A percentile compares a stretch with the other conserved stretches of the same genome.
Evolutionary conservation across 139 green algal species (phyloP).

Genomic region (Chloropicon primus): DNA sequence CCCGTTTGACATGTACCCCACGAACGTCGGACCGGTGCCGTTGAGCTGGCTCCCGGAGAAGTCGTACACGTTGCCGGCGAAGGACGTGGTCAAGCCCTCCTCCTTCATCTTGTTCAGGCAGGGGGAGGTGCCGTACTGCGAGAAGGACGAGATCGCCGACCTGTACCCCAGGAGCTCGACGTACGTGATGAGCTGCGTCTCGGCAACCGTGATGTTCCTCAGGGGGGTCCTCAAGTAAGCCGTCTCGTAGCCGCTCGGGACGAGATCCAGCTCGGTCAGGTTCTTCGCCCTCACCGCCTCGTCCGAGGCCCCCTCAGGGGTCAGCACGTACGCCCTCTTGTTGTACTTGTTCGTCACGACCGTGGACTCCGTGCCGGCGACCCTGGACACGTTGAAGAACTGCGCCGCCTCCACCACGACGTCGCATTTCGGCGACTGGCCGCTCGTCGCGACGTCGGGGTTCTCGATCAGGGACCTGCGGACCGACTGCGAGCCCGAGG

Average conservation of each 20-base stretch:
- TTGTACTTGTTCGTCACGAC: neutral
- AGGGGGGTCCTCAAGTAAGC: neutral
- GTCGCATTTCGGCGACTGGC: neutral
- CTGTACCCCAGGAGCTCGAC: neutral
- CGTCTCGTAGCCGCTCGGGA: neutral
- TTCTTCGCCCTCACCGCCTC: neutral
- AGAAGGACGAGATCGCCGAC: neutral
- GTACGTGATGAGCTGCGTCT: neutral
- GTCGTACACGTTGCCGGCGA: neutral
- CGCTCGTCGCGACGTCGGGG: neutral
- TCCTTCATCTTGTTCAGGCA: neutral
- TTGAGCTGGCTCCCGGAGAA: neutral
- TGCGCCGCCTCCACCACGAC: neutral
- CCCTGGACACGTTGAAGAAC: neutral
- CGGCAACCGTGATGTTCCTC: neutral
- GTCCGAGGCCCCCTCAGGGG: neutral
- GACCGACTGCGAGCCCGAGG: no score
- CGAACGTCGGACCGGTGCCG: neutral
- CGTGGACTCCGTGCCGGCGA: neutral
- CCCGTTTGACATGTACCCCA: neutral
- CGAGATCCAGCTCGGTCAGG: neutral
- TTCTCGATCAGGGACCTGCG: neutral
- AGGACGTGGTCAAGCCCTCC: neutral
- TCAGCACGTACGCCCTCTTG: neutral
- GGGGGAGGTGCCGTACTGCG: neutral